phyloP scores from a whole-genome alignment of 331 rosid species.

The Pyracantha coccinea region DNA sequence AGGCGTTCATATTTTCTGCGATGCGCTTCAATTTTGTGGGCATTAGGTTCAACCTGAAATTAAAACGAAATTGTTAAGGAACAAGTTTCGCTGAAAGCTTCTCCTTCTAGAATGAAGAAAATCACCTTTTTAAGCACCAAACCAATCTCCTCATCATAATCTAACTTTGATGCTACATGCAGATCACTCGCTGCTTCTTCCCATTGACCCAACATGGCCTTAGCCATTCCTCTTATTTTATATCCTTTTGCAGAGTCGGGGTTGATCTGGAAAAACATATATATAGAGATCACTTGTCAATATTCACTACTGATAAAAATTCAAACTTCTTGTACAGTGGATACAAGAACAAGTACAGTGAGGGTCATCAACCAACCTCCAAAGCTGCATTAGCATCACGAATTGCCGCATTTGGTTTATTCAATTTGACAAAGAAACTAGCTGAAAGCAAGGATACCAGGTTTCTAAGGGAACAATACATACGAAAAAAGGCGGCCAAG shows the following conservation, averaged over 20 bases:
- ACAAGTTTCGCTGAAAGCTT: not conserved
- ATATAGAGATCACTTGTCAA: not conserved
- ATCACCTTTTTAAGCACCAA: conserved; percentile 55
- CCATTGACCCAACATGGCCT: conserved; percentile 75
- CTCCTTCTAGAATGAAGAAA: not conserved
- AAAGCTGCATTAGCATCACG: conserved; percentile 79
- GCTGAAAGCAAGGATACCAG: conserved; percentile 41
- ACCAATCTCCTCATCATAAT: conserved; percentile 72
- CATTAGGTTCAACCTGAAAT: conserved; percentile 73
- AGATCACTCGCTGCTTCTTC: conserved; percentile 68
- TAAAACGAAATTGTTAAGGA: conserved; percentile 12
- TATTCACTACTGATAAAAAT: not conserved
- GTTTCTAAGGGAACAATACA: conserved; percentile 9
- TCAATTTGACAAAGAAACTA: conserved; percentile 48
- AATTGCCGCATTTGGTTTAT: conserved; percentile 82
- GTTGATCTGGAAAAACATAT: conserved; percentile 45
- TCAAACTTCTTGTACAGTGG: not conserved
- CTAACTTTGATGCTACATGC: conserved; percentile 61
- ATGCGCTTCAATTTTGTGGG: conserved; percentile 63
- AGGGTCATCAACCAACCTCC: conserved; percentile 38
- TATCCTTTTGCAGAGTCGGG: conserved; percentile 84
- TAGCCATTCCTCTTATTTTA: conserved; percentile 71
- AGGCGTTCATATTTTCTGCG: conserved; percentile 56
- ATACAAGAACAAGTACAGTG: conserved; percentile 4
- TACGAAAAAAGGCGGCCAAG: not conserved